These are phyloP conservation scores for Alternaria infectoria DNA, from an alignment of 2,329 filamentous ascomycete genomes.

Conservation along the genomic window DNA sequence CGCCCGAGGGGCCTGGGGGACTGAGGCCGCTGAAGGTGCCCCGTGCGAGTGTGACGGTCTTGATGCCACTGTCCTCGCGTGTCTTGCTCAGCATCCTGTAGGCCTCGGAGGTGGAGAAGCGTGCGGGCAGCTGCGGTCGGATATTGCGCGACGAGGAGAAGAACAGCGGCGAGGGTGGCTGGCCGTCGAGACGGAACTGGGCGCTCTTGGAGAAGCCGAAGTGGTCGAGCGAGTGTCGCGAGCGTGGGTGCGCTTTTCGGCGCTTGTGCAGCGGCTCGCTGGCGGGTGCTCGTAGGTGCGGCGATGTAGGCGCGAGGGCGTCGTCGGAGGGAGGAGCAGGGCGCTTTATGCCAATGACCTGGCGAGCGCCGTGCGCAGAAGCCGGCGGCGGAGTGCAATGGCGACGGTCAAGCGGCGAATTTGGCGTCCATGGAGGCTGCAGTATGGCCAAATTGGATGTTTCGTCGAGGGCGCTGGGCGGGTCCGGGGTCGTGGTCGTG, in stretches of 20 bases:
- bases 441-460: not conserved
- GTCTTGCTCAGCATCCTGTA: slow-evolving; percentile 61
- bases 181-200: slow-evolving; percentile 26
- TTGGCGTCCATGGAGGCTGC: slow-evolving; percentile 26
- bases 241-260: slow-evolving; percentile 32
- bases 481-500: not conserved
- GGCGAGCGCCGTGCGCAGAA: slow-evolving; percentile 16
- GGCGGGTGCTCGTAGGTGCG: slow-evolving; percentile 9
- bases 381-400: slow-evolving; percentile 14
- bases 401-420: slow-evolving; percentile 19
- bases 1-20: slow-evolving; percentile 53
- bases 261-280: slow-evolving; percentile 48
- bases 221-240: slow-evolving; percentile 46
- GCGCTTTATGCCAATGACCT: slow-evolving; percentile 31
- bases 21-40: slow-evolving; percentile 51
- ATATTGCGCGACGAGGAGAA: slow-evolving; percentile 54
- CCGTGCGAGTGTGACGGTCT: slow-evolving; percentile 59
- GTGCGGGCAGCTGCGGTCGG: slow-evolving; percentile 56
- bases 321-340: slow-evolving; percentile 7
- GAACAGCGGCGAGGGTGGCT: slow-evolving; percentile 60
- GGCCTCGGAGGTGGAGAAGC: slow-evolving; percentile 65
- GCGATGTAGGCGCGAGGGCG: not conserved
- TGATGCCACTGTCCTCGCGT: slow-evolving; percentile 58
- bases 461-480: slow-evolving; percentile 4
- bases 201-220: slow-evolving; percentile 36